Conservation (phyloP, 1,284 basidiomycete genomes). For the Leccinum ponderosum region DNA sequence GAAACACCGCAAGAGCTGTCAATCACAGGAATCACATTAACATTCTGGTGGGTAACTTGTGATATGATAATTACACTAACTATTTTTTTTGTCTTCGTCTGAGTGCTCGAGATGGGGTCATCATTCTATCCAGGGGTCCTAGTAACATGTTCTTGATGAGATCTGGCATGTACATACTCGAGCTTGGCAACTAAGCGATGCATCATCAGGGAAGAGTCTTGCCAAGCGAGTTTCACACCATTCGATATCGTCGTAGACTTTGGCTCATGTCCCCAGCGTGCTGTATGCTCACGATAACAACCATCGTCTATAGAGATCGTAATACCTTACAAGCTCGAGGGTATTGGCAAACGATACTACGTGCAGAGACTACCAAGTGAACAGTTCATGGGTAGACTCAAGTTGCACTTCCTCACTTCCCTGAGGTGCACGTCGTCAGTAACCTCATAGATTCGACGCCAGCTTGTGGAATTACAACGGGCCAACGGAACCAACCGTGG, state of each 20-base stretch:
- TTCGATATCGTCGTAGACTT: not conserved
- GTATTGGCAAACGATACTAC: not conserved
- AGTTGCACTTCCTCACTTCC: not conserved
- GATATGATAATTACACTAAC: too few species aligned
- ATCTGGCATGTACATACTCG: not conserved
- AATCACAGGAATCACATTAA: not conserved
- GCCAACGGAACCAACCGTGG: not conserved
- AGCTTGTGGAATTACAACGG: not conserved
- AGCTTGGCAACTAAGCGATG: not conserved
- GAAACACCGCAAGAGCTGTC: not conserved
- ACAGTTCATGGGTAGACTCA: not conserved
- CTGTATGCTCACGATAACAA: not conserved
- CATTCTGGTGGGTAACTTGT: not conserved
- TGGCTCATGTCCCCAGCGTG: not conserved
- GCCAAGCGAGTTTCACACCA: not conserved
- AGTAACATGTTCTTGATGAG: not conserved
- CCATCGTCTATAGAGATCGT: not conserved
- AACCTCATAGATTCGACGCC: not conserved
- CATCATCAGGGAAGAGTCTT: not conserved
- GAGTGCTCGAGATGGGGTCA: too few species aligned
- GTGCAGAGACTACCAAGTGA: not conserved
- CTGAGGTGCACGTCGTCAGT: not conserved
- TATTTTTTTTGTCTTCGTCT: too few species aligned
- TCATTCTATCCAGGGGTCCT: not conserved
- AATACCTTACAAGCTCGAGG: not conserved